Base-by-base conservation (phyloP, 257 asterid genomes). In the Craterostigma plantagineum region DNA sequence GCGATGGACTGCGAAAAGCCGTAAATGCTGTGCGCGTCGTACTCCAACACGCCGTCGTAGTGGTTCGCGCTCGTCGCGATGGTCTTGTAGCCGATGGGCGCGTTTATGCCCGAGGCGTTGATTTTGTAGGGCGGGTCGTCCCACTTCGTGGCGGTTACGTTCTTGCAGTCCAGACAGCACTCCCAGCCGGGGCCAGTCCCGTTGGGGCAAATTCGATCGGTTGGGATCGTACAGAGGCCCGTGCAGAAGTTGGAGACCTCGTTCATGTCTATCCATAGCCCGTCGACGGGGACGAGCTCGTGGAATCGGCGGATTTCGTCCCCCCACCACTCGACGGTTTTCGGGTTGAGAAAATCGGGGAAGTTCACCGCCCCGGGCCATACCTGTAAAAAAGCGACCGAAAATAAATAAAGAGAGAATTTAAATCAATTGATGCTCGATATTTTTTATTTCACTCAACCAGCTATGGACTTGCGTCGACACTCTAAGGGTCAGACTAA, bases 311-410 rank as follows among this genome's bases (percentile, higher is more conserved):
- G 69, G n/a, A 90, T 33, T 35, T 90, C 99, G 49, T 90, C 94
- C 0, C 50, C 81, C 99, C 99, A 90, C 95, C 95, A 90, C 0
- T 77, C 66, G 9, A 69, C 81, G 0, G 99, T 78, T 42, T 61
- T 69, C 0, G 99, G 99, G 69, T 80, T 90, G 3, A 90, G 87
- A 52, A 64, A 83, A 37, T 90, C 99, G 0, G 99, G 99, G 71
- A 83, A 83, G 63, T 83, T 66, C 13, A 90, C 94, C 0, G 96
- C 84, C 13, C 99, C 99, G 0, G 95, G 96, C 99, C 99, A 83
- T 10, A 90, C 99, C 30, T 23, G 30, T 23, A 2, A 23, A 2
- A 23, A 23, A 23, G 6, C 30, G 4, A 23, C 30, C 30, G 2
- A 23, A 2, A 23, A 23, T 6, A 23, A 2, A 23, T 23, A 23